Evolutionary conservation across 2,329 filamentous ascomycete genomes (phyloP), one percentile per base, ranked within the genome.

Genomic region (Ophiostoma fasciatum): DNA sequence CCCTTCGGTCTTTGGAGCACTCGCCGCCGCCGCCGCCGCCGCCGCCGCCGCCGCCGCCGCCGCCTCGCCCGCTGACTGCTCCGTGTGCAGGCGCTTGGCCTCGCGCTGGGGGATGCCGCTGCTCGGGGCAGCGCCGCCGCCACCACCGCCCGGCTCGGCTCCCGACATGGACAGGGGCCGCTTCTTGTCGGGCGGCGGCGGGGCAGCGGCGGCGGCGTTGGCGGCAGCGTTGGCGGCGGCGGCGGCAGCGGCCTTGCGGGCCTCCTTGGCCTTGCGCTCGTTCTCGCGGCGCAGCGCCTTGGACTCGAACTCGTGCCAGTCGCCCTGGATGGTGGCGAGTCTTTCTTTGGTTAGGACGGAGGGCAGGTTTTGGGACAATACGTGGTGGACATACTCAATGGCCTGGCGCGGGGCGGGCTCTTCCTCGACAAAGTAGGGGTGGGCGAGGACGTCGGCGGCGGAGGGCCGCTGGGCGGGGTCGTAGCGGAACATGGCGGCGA

Each of bases 261-360:
- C 66, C 36, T 72, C 68, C 38, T 64, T 61, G 20, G 72, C 68
- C 42, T 64, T 66, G 37, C 73, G 72, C 54, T 90, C 83, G 48
- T 85, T 88, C 55, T 94, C 87, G 47, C 90, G 90, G 22, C 90
- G 71, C 19, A 94, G 66, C 13, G 85, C 87, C 60, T 98, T 98
- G 38, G 84, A 93, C 60, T 98, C 90, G 50, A 96, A 94, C 54
- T 98, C 90, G 53, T 98, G 90, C 90, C 90, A 98, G 49, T 98
- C 90, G 17, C 90, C 90, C 48, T 90, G 74, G 21, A 98, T 68
- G 33, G 77, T 64, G 41, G 78, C 75, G 33, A 98, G 69, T 50
- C 81, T 82, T 43, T 40, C 15, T 6, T 12, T 14, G 14, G 28
- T 26, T 23, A 36, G 31, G 15, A 10, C 19, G n/a, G 3, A 20